Evolutionary conservation across 176 grass and related monocot genomes (phyloP), one percentile per base, ranked within the genome.

Genomic region (Cenchrus purpureus): DNA sequence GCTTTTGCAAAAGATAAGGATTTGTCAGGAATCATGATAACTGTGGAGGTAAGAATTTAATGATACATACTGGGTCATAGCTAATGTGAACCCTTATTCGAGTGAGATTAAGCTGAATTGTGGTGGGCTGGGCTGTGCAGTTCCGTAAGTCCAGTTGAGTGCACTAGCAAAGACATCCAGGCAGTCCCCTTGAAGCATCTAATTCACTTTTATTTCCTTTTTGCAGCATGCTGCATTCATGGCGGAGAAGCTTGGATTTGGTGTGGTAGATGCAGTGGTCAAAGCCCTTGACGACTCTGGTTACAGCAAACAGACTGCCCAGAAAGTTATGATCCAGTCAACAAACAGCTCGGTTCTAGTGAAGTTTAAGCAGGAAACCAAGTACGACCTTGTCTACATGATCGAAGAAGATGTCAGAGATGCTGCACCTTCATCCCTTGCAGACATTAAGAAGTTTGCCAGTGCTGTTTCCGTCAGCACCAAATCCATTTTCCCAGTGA

Each of bases 361-460:
- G 32, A 89, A 91, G 68, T 93, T 98, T 72, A 98, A 91, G 87
- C 87, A 93, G 80, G 81, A 93, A 86, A 83, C 89, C 20, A 93
- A 96, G 84, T 95, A 95, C 65, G 69, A 91, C 56, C 95, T 98
- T 73, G 89, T 98, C 20, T 98, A 98, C 72, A 87, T 79, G 81
- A 74, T 98, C 6, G 68, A 98, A 0, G 95, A 93, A 68, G 2
- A 73, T 49, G 88, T 95, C 55, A 85, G 87, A 62, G 92, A 98
- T 58, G 89, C 85, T 8, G 82, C 75, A 31, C 76, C 85, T 58
- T 81, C 93, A 8, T 83, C 95, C 5, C 3, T 98, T 65, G 78
- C 78, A 51, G 95, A 95, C 54, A 93, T 98, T 51, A 98, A 95
- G 50, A 57, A 79, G 74, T 98, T 98, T 56, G 92, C 95, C 14